Base-by-base conservation (phyloP, 768 basidiomycete genomes). In the Tulasnella sp. region DNA sequence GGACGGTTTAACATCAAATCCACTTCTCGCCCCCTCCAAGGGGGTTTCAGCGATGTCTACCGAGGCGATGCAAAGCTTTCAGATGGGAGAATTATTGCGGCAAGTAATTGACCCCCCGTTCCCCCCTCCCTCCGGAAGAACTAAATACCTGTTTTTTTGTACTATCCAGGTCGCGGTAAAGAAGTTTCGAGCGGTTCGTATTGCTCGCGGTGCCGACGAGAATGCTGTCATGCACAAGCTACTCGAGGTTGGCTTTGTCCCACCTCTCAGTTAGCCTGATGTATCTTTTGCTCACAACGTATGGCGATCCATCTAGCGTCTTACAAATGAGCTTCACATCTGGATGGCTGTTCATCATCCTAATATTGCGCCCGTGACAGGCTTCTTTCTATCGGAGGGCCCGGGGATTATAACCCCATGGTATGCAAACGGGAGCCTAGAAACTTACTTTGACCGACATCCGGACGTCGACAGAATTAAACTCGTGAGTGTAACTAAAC, bases 1-100 rank as follows among this genome's bases (percentile, higher is more conserved):
- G 58, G 58, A 11, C 58, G 58, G 25, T 64, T 64, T 29, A 64
- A 34, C 8, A 31, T 64, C 29, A 64, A 64, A 0, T 4, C 25
- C 5, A n/a, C 5, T 11, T 25, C 31, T 2, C 8, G 11, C 11
- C 58, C 29, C 4, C 9, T 64, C 14, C 22, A 73, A 3, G 72
- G 72, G 1, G 72, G 72, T 1, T 73, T 73, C 45, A 73, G 72
- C 42, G 72, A 73, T 31, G 52, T 73, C 29, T 73, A 42, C 42
- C 5, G 11, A 58, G 52, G 40, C 22, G 72, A 73, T 3, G 72
- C 31, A 1, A 38, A n/a, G 17, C 3, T 39, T 14, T 36, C 36
- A 29, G 72, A 70, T 42, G 69, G 58, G 31, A 34, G 25, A 34
- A 34, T 42, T 31, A 31, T 73, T 12, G 6, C 25, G 0, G 58